These are phyloP conservation scores for Flaveria trinervia DNA, from an alignment of 129 eudicot genomes.

Conservation along the genomic window DNA sequence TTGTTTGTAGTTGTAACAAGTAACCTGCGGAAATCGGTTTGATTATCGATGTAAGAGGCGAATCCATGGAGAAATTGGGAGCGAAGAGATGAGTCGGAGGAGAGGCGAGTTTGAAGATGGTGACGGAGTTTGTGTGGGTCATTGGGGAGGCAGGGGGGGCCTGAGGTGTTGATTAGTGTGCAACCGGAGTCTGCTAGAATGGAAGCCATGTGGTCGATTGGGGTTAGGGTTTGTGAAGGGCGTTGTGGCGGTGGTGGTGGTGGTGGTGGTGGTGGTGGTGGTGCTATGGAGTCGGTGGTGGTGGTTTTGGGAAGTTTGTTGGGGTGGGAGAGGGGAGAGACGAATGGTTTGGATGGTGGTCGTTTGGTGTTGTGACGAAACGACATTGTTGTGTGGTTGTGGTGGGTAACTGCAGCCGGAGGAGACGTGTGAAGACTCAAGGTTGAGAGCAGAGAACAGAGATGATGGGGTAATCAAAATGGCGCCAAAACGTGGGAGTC, in stretches of 20 bases:
- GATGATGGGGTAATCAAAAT: neutral
- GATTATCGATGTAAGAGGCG: slow-evolving; percentile 46
- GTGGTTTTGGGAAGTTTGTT: slow-evolving; percentile 45
- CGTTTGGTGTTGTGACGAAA: slow-evolving; percentile 32
- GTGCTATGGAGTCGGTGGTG: slow-evolving; percentile 21
- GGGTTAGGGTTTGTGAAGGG: slow-evolving; percentile 29
- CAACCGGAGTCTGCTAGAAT: slow-evolving; percentile 77
- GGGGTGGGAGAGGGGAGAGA: slow-evolving; percentile 49
- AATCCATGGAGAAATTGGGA: slow-evolving; percentile 54
- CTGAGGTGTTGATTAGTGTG: slow-evolving; percentile 56
- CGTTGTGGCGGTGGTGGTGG: slow-evolving; percentile 30
- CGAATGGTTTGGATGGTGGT: slow-evolving; percentile 55
- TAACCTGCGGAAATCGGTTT: slow-evolving; percentile 14
- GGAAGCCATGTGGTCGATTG: slow-evolving; percentile 48
- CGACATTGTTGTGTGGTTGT: slow-evolving; percentile 32
- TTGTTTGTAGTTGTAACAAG: neutral
- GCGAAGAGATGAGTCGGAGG: slow-evolving; percentile 40
- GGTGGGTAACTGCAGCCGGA: slow-evolving; percentile 4
- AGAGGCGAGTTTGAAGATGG: slow-evolving; percentile 45
- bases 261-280: slow-evolving; percentile 33
- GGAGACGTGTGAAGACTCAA: slow-evolving; percentile 8
- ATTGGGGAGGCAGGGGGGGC: slow-evolving; percentile 68
- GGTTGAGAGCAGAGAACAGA: neutral
- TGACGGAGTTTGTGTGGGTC: slow-evolving; percentile 56
- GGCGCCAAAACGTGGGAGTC: slow-evolving; percentile 26